These are phyloP conservation scores for Albophoma yamanashiensis DNA, from an alignment of 2,329 filamentous ascomycete genomes.

Conservation along the genomic window DNA sequence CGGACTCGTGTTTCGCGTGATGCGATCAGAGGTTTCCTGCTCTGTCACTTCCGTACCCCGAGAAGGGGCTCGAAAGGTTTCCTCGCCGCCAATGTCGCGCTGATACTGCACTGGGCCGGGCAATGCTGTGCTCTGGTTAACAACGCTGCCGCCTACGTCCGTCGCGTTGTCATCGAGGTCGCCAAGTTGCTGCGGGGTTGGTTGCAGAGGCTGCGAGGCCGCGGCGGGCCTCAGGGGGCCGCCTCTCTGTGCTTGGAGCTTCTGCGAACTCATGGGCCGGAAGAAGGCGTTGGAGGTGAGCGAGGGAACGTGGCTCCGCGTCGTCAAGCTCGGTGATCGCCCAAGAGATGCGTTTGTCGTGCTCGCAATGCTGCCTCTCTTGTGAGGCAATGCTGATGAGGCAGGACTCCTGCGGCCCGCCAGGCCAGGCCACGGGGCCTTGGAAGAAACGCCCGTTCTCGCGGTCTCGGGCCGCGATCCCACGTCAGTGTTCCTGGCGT, in stretches of 20 bases:
- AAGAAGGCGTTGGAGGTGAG: constrained; percentile 88
- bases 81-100: constrained; percentile 22
- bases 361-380: constrained; percentile 30
- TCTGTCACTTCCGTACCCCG: constrained; percentile 75
- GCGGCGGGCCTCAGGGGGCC: constrained; percentile 38
- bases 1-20: constrained; percentile 66
- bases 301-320: constrained; percentile 80
- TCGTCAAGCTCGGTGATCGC: constrained; percentile 47
- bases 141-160: constrained; percentile 30
- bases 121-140: constrained; percentile 41
- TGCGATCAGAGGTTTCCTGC: constrained; percentile 56
- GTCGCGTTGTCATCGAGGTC: constrained; percentile 29
- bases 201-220: constrained; percentile 24
- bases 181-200: constrained; percentile 10
- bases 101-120: constrained; percentile 33
- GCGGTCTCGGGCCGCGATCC: constrained; percentile 44
- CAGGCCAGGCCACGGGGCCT: constrained; percentile 40
- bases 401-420: constrained; percentile 41
- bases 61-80: constrained; percentile 51
- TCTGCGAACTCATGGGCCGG: constrained; percentile 91
- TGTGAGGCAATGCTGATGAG: constrained; percentile 30
- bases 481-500: constrained; percentile 28
- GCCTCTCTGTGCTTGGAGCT: constrained; percentile 77
- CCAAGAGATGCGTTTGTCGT: constrained; percentile 43
- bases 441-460: constrained; percentile 32